A percentile compares a stretch with the other conserved stretches of the same genome.
phyloP scores from a whole-genome alignment of 2,329 filamentous ascomycete species.

The Pyricularia grisea region DNA sequence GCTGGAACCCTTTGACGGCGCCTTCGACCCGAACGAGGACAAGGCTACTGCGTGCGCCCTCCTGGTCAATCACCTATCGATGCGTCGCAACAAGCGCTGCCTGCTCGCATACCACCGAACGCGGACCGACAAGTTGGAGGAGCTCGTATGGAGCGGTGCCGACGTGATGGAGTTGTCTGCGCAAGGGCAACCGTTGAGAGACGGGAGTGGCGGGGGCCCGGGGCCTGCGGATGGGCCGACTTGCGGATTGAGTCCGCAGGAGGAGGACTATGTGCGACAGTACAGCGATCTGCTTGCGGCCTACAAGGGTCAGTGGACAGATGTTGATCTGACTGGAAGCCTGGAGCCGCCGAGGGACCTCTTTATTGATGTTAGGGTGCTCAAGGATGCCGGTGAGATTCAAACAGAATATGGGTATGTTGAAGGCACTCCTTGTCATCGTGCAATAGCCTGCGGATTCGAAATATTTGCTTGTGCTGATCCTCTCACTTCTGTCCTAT shows the following conservation, averaged over 20 bases:
- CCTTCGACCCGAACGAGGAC: constrained; percentile 76
- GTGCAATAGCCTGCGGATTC: not conserved
- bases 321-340: constrained; percentile 90
- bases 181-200: constrained; percentile 35
- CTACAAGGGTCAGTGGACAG: constrained; percentile 97
- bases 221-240: constrained; percentile 38
- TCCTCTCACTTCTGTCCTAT: not conserved
- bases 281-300: constrained; percentile 90
- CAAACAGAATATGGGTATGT: constrained; percentile 95
- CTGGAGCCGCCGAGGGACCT: constrained; percentile 90
- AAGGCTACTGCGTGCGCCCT: constrained; percentile 80
- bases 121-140: constrained; percentile 82
- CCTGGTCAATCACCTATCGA: constrained; percentile 87
- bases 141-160: constrained; percentile 83
- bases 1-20: constrained; percentile 72
- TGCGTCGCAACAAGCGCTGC: constrained; percentile 93
- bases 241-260: constrained; percentile 84
- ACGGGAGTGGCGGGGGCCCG: constrained; percentile 24
- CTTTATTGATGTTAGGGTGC: constrained; percentile 91
- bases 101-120: constrained; percentile 89
- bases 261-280: constrained; percentile 90
- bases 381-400: constrained; percentile 96
- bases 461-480: not conserved
- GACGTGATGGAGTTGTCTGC: constrained; percentile 67
- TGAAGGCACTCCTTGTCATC: not conserved